Conservation (phyloP, 1,284 basidiomycete genomes). For the Anthracocystis setariae region DNA sequence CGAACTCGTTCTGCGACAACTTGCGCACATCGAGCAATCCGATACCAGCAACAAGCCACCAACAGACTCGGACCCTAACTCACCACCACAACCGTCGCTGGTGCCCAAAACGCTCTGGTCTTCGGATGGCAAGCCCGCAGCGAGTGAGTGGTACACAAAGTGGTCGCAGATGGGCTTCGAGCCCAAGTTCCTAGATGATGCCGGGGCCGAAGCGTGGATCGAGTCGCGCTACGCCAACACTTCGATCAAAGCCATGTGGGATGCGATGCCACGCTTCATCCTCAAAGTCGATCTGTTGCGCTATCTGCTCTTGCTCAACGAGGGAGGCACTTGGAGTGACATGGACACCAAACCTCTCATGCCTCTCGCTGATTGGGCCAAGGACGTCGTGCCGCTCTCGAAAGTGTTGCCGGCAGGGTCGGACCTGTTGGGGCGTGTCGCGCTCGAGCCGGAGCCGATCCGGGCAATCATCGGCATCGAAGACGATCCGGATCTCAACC, state of each 20-base stretch:
- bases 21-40: constrained; percentile 26
- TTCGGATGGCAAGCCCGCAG: constrained; percentile 44
- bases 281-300: constrained; percentile 52
- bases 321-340: constrained; percentile 53
- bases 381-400: constrained; percentile 31
- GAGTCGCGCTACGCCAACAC: constrained; percentile 30
- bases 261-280: constrained; percentile 46
- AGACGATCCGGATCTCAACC: constrained; percentile 39
- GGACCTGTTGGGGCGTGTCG: constrained; percentile 24
- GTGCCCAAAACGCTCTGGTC: constrained; percentile 45
- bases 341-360: constrained; percentile 54
- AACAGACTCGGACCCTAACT: not conserved
- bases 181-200: constrained; percentile 50
- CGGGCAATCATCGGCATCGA: constrained; percentile 50
- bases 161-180: constrained; percentile 50
- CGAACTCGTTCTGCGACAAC: constrained; percentile 27
- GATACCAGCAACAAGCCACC: constrained; percentile 2
- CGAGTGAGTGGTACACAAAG: constrained; percentile 30
- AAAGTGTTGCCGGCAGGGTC: constrained; percentile 19
- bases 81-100: constrained; percentile 8
- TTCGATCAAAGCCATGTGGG: constrained; percentile 41
- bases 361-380: constrained; percentile 41
- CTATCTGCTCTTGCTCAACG: constrained; percentile 47
- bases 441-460: constrained; percentile 20
- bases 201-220: constrained; percentile 40